Conservation (phyloP, 2,329 filamentous ascomycete species). For the Cytospora schulzeri region DNA sequence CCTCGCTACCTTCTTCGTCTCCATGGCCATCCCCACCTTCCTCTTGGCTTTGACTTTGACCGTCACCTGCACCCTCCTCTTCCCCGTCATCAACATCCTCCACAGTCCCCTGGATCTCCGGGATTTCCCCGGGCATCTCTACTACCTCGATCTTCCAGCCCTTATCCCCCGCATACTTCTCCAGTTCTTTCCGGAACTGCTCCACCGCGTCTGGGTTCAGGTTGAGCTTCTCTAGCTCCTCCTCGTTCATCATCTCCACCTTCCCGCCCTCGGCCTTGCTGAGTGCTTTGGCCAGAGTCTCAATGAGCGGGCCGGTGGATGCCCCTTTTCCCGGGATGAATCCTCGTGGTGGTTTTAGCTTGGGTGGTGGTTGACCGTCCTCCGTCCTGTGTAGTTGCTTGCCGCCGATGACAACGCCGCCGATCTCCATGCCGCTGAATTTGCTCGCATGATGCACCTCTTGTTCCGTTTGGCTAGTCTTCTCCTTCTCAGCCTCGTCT, state of each 20-base stretch:
- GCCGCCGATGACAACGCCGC: slow-evolving; percentile 56
- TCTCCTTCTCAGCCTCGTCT: slow-evolving; percentile 23
- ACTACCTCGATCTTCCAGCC: slow-evolving; percentile 83
- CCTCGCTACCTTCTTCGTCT: slow-evolving; percentile 49
- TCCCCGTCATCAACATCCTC: slow-evolving; percentile 56
- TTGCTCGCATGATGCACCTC: slow-evolving; percentile 27
- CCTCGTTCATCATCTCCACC: slow-evolving; percentile 61
- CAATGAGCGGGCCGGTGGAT: slow-evolving; percentile 37
- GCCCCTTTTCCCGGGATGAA: slow-evolving; percentile 37
- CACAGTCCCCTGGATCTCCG: slow-evolving; percentile 72
- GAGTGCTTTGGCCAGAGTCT: slow-evolving; percentile 49
- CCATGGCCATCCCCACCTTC: slow-evolving; percentile 21
- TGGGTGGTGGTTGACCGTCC: slow-evolving; percentile 49
- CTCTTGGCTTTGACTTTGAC: slow-evolving; percentile 31
- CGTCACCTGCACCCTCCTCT: slow-evolving; percentile 29
- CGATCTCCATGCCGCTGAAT: slow-evolving; percentile 45
- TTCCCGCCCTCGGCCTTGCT: slow-evolving; percentile 62
- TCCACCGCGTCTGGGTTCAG: slow-evolving; percentile 70
- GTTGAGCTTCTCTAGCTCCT: slow-evolving; percentile 69
- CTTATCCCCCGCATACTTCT: slow-evolving; percentile 68
- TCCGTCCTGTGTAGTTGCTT: slow-evolving; percentile 51
- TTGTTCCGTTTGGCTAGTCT: slow-evolving; percentile 11
- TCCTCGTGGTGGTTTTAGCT: slow-evolving; percentile 48
- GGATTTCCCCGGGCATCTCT: slow-evolving; percentile 61
- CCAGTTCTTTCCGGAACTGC: slow-evolving; percentile 67